Base-by-base conservation (phyloP, 352 stramenopile species). In the Blastocystis hominis region DNA sequence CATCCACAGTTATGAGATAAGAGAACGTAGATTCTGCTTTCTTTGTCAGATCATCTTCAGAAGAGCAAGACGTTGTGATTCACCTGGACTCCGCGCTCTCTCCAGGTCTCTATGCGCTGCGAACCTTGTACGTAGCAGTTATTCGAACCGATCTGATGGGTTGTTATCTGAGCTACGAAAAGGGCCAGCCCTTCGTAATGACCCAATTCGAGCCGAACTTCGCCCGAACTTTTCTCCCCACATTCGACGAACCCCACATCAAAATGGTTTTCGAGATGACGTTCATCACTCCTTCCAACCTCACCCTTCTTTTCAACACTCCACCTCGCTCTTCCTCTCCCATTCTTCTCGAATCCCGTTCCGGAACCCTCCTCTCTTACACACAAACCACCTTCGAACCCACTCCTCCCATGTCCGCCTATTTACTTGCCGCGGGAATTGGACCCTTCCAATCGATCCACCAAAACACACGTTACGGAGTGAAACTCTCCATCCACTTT, bases 121-220 rank as follows among this genome's bases (percentile, higher is more conserved):
- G 5, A 1, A 84, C 68, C 13, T 17, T 24, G 17, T 84, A 53
- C 56, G 72, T n/a, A 3, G 54, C 44, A n/a, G 7, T 66, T 38
- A 44, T 84, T 15, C 72, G 72, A 44, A 84, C 36, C 36, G 72
- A 84, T 24, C 62, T 84, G 72, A 84, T 84, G 72, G 72, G 72
- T 42, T 84, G 72, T 7, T 84, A 84, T 46, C 50, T 84, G 15
- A 84, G 46, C 30, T 84, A 84, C 36, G 20, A 13, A 2, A 84
- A 84, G 7, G 72, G 62, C 30, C 55, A 84, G 9, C 50, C 50
- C 24, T 84, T 68, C 50, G 40, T 84, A 2, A 50, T 84, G 24
- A 66, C 72, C 38, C 72, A 84, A 1, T 84, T 84, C 50, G 72
- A 84, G 13, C 54, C 72, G 2, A 84, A 84, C 42, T 84, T 68